phyloP scores from a whole-genome alignment of 495 filamentous ascomycete species.

The Tuber microsphaerosporum region DNA sequence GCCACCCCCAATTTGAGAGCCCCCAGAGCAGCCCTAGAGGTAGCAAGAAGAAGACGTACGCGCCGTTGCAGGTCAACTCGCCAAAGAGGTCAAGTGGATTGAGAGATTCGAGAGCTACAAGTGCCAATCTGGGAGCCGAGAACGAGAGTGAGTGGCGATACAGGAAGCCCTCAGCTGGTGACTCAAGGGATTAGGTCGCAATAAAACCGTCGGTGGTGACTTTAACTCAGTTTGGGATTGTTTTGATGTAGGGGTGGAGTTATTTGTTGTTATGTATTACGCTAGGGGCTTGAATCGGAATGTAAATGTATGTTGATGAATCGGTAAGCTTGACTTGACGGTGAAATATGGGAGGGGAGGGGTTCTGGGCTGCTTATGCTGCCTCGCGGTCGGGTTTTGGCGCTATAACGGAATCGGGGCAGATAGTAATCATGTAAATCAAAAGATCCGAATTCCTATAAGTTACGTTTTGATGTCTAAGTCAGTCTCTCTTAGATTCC shows the following conservation, averaged over 20 bases:
- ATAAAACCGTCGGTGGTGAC: not conserved
- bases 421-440: not conserved
- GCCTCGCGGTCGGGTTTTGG: not conserved
- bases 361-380: not conserved
- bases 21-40: not conserved
- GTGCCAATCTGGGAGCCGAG: not conserved
- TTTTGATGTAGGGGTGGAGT: not conserved
- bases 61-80: not conserved
- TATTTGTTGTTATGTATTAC: not conserved
- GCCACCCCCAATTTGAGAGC: not conserved
- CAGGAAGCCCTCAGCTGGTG: not conserved
- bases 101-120: not conserved
- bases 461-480: not conserved
- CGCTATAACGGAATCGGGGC: not conserved
- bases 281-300: not conserved
- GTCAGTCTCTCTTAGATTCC: not conserved
- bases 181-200: not conserved
- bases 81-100: conserved; percentile 1
- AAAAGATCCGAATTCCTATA: not conserved
- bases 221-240: not conserved
- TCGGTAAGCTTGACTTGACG: not conserved
- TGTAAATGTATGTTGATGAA: not conserved
- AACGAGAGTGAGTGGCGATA: not conserved
- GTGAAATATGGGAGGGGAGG: not conserved
- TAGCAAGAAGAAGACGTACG: conserved; percentile 1